Evolutionary conservation across 1,284 basidiomycete species (phyloP), one percentile per base, ranked within the genome.

Genomic region (Rhizoctonia solani): DNA sequence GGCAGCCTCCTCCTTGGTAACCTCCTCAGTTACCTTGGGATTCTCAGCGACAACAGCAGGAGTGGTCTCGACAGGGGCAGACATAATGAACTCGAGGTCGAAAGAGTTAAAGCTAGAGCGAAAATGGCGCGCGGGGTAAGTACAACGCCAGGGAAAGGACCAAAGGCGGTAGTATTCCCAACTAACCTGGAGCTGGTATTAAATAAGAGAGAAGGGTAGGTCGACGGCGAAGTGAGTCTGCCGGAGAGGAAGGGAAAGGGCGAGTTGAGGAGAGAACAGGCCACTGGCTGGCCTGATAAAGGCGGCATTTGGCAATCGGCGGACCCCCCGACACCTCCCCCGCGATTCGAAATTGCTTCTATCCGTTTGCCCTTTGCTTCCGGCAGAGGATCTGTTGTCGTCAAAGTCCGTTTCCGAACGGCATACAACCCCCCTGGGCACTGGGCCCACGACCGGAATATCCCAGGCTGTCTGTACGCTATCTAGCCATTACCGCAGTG

Each of bases 11-110:
- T 59, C 56, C 56, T 59, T 59, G 41, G 67, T 19, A 44, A 61
- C 19, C 52, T 75, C 77, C 71, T 81, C 80, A 59, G 75, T 67
- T 73, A 79, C 80, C 75, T 82, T 81, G 59, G 81, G 74, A 49
- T 79, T 76, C 74, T 86, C 86, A 46, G 72, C 71, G 59, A 47
- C 52, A 23, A 47, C 67, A 39, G 70, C 61, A 65, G 70, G 19
- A 30, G 54, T 41, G 68, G 71, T 63, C 63, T 66, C 77, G 61
- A 77, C 75, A 69, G 73, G 76, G 76, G 87, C 83, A 82, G 90
- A 92, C 89, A 92, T 92, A 89, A 41, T 41, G 49, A 69, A n/a
- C n/a, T n/a, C n/a, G 46, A 39, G 41, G 37, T 52, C n/a, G n/a
- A n/a, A n/a, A n/a, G 42, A 67, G 44, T 39, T 52, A 61, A 21